A percentile compares a stretch with the other conserved stretches of the same genome.
phyloP scores from a whole-genome alignment of 176 grass and related monocot genomes.

The Lolium perenne region DNA sequence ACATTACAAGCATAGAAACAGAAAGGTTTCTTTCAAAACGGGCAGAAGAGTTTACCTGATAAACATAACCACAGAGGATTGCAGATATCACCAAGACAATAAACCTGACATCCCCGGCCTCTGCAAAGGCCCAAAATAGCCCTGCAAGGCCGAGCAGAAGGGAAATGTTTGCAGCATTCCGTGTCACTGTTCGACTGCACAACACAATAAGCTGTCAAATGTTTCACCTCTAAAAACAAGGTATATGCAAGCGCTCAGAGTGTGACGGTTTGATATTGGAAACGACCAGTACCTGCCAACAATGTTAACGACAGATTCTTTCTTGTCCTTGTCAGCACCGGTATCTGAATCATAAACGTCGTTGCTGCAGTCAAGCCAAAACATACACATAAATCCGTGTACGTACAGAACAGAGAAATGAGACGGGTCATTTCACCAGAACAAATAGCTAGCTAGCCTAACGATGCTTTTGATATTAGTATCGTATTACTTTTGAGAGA shows the following conservation, averaged over 20 bases:
- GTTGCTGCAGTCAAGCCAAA: conserved; percentile 64
- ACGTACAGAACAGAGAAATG: neutral
- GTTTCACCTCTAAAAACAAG: neutral
- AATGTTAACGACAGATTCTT: conserved; percentile 89
- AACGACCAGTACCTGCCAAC: conserved; percentile 71
- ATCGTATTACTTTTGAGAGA: neutral
- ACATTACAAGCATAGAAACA: neutral
- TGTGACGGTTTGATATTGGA: neutral
- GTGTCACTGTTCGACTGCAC: conserved; percentile 61
- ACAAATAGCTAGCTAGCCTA: neutral
- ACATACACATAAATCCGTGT: neutral
- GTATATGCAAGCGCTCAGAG: neutral
- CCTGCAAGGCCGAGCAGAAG: conserved; percentile 70
- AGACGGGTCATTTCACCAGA: neutral
- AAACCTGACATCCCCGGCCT: conserved; percentile 71
- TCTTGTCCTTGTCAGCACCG: conserved; percentile 80
- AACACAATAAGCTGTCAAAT: conserved; percentile 20
- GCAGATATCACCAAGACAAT: conserved; percentile 74
- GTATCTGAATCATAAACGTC: conserved; percentile 93
- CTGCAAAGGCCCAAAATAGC: conserved; percentile 68
- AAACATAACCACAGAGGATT: conserved; percentile 86
- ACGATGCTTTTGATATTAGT: no score
- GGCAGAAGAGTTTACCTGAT: conserved; percentile 61
- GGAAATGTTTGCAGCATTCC: conserved; percentile 66
- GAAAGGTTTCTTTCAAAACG: neutral